Evolutionary conservation across 163 green algal species (phyloP), one percentile per base, ranked within the genome.

Genomic region (Scenedesmus sp.): DNA sequence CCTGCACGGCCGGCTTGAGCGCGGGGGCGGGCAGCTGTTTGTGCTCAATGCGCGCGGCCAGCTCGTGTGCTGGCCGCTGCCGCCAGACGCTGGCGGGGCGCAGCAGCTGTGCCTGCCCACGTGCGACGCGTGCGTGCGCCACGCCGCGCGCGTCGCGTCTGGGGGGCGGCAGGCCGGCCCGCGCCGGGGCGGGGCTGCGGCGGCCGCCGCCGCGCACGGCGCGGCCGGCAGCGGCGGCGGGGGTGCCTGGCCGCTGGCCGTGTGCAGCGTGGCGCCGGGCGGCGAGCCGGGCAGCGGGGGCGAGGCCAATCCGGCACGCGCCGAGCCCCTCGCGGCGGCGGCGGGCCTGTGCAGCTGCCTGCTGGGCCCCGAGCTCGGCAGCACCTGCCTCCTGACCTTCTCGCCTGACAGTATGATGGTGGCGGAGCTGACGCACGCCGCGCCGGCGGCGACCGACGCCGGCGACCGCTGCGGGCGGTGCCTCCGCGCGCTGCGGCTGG

Each of bases 41-140:
- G 67, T 65, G 33, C 53, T 76, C 20, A 76, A 76, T 14, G 53
- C 44, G 9, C 53, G 67, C 9, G 53, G 31, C 0, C 67, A 76
- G 67, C 67, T 76, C 2, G 42, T 76, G 33, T 65, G 67, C 51
- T 76, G 67, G 67, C 45, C 20, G 20, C 17, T 65, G 22, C 67
- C 51, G 42, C 4, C 4, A 4, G 22, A 63, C 10, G 10, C 53
- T 62, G 10, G 14, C 10, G 53, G 22, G 14, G 53, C 29, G 53
- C 53, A 10, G 36, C 29, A 47, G 17, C 33, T 67, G 33, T 22
- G 48, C 33, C 33, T 67, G 60, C 60, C 60, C 4, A 67, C 33
- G 29, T 67, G 60, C 60, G 28, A 33, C 7, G 6, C 47, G 17
- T 67, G 60, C 33, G 29, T 51, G n/a, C n/a, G n/a, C n/a, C n/a